Base-by-base conservation (phyloP, 208 protist genomes). In the Phytomonas serpens region DNA sequence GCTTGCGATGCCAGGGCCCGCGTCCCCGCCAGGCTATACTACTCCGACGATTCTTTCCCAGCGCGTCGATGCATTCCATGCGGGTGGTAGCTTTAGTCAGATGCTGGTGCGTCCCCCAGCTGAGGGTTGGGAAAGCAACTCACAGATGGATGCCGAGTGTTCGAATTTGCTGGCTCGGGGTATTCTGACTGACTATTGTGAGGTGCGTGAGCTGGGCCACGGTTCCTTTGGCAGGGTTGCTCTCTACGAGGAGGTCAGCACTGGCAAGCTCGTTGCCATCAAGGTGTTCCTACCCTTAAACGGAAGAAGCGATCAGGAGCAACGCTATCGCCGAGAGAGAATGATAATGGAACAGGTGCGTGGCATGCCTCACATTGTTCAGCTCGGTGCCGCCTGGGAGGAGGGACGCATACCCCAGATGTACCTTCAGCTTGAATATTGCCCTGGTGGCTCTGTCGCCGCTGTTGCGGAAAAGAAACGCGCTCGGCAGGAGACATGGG, bases 361-460 rank as follows among this genome's bases (percentile, higher is more conserved):
- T 10, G 81, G 83, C 13, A 76, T 87, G 67, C 87, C 88, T n/a
- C 88, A 96, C 73, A 66, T 93, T 33, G 86, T 94, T 42, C 87
- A 90, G 78, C 81, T 96, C 33, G 73, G 74, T 23, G 84, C 80
- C 13, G 76, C 88, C 29, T 96, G 91, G 88, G 87, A 92, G 70
- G 91, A 96, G 67, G 83, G 86, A 9, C 72, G 83, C 47, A 38
- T 75, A 31, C 82, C 87, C 62, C 87, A 85, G 69, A 81, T 92
- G 81, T 94, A 89, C 67, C 74, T 96, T 68, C 82, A 93, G 78
- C 67, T 96, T 33, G 85, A 93, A 77, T 96, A 93, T 78, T 96
- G 91, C 68, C 83, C 82, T 9, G 88, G 88, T 29, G 91, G 91
- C 29, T 92, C 83, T 36, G 80, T 96, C 5, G 86, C 91, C 0